Evolutionary conservation across 805 yeast species (phyloP), one percentile per base, ranked within the genome.

Genomic region (Henningerozyma blattae): DNA sequence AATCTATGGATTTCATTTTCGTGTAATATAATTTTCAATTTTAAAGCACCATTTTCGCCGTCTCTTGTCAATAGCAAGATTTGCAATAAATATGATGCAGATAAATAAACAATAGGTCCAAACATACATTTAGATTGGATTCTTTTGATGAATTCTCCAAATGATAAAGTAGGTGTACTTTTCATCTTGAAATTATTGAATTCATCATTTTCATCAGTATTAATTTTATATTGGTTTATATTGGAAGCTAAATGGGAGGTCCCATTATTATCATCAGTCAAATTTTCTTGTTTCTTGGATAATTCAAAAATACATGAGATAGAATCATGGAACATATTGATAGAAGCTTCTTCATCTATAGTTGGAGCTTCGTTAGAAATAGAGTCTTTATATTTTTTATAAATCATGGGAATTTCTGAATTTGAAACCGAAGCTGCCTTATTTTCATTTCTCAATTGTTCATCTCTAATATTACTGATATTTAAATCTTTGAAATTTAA

Each of bases 1-100:
- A 69, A 36, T 13, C 75, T 47, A 47, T 68, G 70, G 1, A 59
- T 59, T 28, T 65, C 59, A 6, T 47, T 44, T 1, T 48, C 47
- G 13, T 64, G 44, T 9, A 68, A 39, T 5, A 62, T 59, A 18
- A 59, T 32, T 26, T 37, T 45, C 16, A 49, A 33, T 15, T 39
- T 29, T 2, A 45, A 13, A 5, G 26, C 4, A 12, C 40, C 38
- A 5, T 37, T 28, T 8, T 30, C 32, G 1, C 34, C 28, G 15
- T 37, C 38, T 15, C 45, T 36, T 9, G 40, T 37, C 2, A 52
- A 35, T 14, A 46, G 34, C n/a, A 50, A 22, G 1, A 36, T 37
- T 31, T 50, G 51, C 18, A 55, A 32, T 25, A 55, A 34, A 30
- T 41, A 47, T 1, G 53, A 37, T 1, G 57, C 42, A 18, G 50